These are phyloP conservation scores for Claviceps humidiphila DNA, from an alignment of 2,329 filamentous ascomycete species.

Conservation along the genomic window DNA sequence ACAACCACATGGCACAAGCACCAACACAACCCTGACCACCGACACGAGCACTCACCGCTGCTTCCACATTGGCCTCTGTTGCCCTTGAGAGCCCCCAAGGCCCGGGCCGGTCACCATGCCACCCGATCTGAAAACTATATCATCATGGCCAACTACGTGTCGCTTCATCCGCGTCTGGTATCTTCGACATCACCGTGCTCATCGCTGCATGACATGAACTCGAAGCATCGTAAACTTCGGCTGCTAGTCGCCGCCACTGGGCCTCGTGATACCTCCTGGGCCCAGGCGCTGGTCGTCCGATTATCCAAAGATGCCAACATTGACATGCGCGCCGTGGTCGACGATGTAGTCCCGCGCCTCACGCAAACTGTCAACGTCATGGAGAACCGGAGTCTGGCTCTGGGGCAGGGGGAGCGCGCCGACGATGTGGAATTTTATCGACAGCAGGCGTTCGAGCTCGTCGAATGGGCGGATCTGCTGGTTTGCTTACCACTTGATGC, in stretches of 20 bases:
- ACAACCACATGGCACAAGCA: too few relatives aligned
- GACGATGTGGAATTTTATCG: slow-evolving; percentile 39
- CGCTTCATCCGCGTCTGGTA: slow-evolving; percentile 18
- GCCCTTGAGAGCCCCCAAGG: neutral
- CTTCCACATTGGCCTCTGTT: neutral
- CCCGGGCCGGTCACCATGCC: slow-evolving; percentile 14
- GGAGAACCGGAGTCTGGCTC: slow-evolving; percentile 35
- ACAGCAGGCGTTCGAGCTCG: slow-evolving; percentile 49
- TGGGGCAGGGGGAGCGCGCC: slow-evolving; percentile 19
- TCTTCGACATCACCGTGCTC: slow-evolving; percentile 20
- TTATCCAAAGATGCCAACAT: slow-evolving; percentile 52
- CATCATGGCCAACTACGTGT: slow-evolving; percentile 21
- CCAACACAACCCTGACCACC: neutral
- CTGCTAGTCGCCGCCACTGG: slow-evolving; percentile 56
- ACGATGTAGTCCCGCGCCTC: slow-evolving; percentile 50
- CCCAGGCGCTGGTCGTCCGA: slow-evolving; percentile 51
- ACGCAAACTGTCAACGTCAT: slow-evolving; percentile 49
- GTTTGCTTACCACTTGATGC: slow-evolving; percentile 77
- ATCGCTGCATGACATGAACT: slow-evolving; percentile 23
- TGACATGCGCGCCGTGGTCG: slow-evolving; percentile 48
- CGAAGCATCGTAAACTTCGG: slow-evolving; percentile 34
- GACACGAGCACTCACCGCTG: neutral
- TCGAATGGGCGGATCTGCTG: slow-evolving; percentile 78
- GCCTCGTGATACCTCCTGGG: slow-evolving; percentile 50
- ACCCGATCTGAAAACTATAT: slow-evolving; percentile 12